Conservation (phyloP, 2,329 filamentous ascomycete genomes). For the Neonectria faginata region DNA sequence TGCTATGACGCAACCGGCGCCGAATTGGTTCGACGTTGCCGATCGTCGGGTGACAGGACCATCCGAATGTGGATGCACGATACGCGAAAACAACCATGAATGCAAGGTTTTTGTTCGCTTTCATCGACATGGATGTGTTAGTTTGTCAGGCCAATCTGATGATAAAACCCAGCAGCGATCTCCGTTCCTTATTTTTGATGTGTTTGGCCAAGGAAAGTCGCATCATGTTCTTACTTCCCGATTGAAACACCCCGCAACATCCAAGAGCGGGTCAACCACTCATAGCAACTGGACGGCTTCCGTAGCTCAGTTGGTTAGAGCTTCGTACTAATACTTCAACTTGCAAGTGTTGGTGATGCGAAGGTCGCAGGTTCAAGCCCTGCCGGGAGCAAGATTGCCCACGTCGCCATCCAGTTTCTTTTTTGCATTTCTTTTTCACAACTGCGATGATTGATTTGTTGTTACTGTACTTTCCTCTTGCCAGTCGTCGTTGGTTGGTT, state of each 20-base stretch:
- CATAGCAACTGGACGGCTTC: constrained; percentile 42
- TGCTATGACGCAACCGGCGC: constrained; percentile 20
- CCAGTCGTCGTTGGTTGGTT: not conserved
- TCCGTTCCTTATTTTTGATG: too few relatives aligned
- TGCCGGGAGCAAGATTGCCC: constrained; percentile 46
- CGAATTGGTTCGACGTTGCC: constrained; percentile 7
- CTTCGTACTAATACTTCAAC: constrained; percentile 47
- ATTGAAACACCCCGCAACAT: not conserved
- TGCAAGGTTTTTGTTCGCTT: not conserved
- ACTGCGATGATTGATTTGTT: not conserved
- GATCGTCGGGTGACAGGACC: constrained; percentile 12
- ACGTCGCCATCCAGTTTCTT: constrained; percentile 34
- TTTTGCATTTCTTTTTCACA: constrained; percentile 20
- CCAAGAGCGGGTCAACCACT: constrained; percentile 15
- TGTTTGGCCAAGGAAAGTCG: too few relatives aligned
- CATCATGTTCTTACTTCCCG: constrained; percentile 6
- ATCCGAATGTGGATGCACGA: not conserved
- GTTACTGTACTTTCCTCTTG: not conserved
- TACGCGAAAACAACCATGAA: not conserved
- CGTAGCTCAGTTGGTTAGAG: constrained; percentile 49
- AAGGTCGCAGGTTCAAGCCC: constrained; percentile 50
- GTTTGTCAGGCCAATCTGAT: too few relatives aligned
- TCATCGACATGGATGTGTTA: not conserved
- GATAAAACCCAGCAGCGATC: too few relatives aligned
- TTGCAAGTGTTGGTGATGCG: constrained; percentile 43